Conservation (phyloP, 179 eudicot genomes). For the Actinidia chinensis region DNA sequence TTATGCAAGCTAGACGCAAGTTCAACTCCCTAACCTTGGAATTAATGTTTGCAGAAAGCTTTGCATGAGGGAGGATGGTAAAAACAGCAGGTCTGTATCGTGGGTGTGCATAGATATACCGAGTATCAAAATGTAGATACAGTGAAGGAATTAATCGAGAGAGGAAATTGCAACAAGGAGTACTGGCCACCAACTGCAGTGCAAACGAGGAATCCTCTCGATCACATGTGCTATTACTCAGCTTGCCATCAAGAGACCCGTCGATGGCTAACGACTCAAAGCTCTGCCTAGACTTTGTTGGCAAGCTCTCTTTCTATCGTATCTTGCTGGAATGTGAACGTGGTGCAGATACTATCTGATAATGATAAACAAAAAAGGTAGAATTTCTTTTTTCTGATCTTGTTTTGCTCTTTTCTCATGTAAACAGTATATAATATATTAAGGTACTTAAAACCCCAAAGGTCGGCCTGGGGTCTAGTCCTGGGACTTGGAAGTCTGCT, state of each 20-base stretch:
- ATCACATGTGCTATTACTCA: conserved; percentile 99
- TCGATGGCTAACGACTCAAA: conserved; percentile 72
- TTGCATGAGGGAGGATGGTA: conserved; percentile 95
- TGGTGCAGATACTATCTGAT: conserved; percentile 97
- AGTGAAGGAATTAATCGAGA: conserved; percentile 79
- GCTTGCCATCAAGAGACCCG: conserved; percentile 74
- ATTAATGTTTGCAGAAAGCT: conserved; percentile 53
- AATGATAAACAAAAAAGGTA: conserved; percentile 97
- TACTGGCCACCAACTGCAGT: conserved; percentile 96
- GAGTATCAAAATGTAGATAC: conserved; percentile 73
- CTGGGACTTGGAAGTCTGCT: too few relatives aligned
- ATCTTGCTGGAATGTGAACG: conserved; percentile 99
- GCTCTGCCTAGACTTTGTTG: conserved; percentile 75
- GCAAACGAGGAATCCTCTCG: conserved; percentile 98
- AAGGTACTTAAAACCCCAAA: too few relatives aligned
- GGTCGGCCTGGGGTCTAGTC: too few relatives aligned
- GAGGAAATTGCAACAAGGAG: conserved; percentile 90
- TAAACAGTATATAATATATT: too few relatives aligned
- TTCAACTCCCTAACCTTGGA: too few relatives aligned
- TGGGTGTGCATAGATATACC: conserved; percentile 93
- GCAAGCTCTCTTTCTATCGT: conserved; percentile 96
- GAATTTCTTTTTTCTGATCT: too few relatives aligned
- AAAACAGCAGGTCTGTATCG: conserved; percentile 91
- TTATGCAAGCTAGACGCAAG: too few relatives aligned
- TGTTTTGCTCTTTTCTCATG: too few relatives aligned